These are phyloP conservation scores for Ceratocystis cacaofunesta DNA, from an alignment of 2,329 filamentous ascomycete species.

Conservation along the genomic window DNA sequence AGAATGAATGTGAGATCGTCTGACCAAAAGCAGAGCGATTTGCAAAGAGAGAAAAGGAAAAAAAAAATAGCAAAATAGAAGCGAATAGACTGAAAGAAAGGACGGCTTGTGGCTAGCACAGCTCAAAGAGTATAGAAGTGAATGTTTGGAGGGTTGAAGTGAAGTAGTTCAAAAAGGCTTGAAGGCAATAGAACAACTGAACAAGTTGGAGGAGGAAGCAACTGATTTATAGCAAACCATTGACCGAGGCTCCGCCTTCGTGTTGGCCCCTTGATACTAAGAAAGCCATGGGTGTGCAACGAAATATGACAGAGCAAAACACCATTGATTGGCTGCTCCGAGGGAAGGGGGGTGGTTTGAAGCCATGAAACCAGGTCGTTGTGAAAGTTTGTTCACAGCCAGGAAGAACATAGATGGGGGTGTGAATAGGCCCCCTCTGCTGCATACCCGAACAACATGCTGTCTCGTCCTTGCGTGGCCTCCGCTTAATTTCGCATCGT, in stretches of 20 bases:
- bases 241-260: not conserved
- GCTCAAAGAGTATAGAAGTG: not conserved
- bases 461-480: not conserved
- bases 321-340: not conserved
- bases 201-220: not conserved
- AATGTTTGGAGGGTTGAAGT: not conserved
- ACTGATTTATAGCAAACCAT: not conserved
- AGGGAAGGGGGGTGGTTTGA: not conserved
- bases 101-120: slow-evolving; percentile 12
- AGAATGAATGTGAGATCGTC: slow-evolving; percentile 8
- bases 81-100: slow-evolving; percentile 9
- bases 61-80: not conserved
- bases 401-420: not conserved
- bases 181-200: not conserved
- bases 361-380: not conserved
- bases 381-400: not conserved
- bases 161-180: slow-evolving; percentile 7
- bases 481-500: slow-evolving; percentile 2
- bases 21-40: slow-evolving; percentile 8
- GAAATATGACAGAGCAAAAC: not conserved
- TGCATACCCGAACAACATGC: not conserved
- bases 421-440: not conserved
- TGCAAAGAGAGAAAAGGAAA: not conserved
- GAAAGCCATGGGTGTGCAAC: not conserved
- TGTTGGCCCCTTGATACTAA: not conserved